Evolutionary conservation across 176 grass and related monocot genomes (phyloP).

Genomic region (Juncus effusus): DNA sequence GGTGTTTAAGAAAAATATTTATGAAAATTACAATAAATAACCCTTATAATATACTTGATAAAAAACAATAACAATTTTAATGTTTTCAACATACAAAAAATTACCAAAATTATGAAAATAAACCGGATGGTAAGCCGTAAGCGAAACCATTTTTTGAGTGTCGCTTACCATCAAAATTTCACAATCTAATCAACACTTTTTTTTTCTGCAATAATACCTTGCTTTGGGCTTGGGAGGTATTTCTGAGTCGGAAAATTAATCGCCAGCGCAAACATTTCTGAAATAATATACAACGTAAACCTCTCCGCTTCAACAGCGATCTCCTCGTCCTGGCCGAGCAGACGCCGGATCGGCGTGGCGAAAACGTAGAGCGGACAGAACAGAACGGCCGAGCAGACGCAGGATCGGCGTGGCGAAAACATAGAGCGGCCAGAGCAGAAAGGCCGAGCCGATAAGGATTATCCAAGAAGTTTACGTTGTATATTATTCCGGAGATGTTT

Average conservation of each 20-base stretch:
- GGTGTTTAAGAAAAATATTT: too few species aligned
- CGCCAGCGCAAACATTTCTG: constrained; percentile 79
- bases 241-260: constrained; percentile 82
- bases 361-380: constrained; percentile 68
- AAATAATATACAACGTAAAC: constrained; percentile 57
- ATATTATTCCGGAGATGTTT: too few species aligned
- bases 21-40: too few species aligned
- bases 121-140: constrained; percentile 62
- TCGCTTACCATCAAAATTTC: constrained; percentile 40
- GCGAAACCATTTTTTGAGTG: constrained; percentile 72
- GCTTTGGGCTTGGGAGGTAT: constrained; percentile 81
- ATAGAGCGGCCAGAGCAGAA: constrained; percentile 66
- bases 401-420: constrained; percentile 43
- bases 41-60: too few species aligned
- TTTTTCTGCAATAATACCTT: constrained; percentile 50
- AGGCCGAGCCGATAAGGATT: constrained; percentile 40
- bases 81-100: too few species aligned
- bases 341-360: constrained; percentile 36
- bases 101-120: too few species aligned
- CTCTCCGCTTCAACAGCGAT: constrained; percentile 52
- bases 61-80: too few species aligned
- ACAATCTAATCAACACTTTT: constrained; percentile 46
- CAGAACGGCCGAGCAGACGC: constrained; percentile 42
- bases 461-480: too few species aligned
- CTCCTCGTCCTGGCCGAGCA: constrained; percentile 56